Base-by-base conservation (phyloP, 2,329 filamentous ascomycete genomes). In the Neopestalotiopsis sp. region DNA sequence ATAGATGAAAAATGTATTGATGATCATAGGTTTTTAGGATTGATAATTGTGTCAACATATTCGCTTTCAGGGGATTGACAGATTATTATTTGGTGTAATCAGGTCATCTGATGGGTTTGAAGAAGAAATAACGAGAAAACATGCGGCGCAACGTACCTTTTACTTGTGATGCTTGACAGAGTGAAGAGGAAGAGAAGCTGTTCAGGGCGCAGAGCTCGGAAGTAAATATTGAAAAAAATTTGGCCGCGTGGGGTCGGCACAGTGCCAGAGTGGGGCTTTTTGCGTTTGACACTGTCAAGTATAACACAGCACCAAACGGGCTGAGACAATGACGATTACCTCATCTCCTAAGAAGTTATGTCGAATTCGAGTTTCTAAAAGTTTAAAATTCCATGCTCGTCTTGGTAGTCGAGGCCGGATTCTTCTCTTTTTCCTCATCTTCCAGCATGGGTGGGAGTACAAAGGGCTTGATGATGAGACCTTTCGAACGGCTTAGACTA, bases 381-480 rank as follows among this genome's bases (percentile, higher is more conserved):
- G 6, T 49, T 45, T 40, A 94, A 75, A 97, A 97, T 65, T 96
- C 93, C 64, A 97, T 87, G 72, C 92, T 90, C 68, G 86, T 85
- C 74, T 93, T 94, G 65, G 85, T 86, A 2, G 86, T 84, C 72
- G 86, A 87, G 71, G 80, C 81, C 64, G 87, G 78, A 49, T 81
- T 78, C 67, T 76, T 78, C 52, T 80, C 78, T 68, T 77, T 80
- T 34, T 84, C 82, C 72, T 94, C 94, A 72, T 94, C 94, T 1
- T 92, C 94, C 67, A 94, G 93, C 56, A 95, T 84, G 0, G 96
- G 96, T 32, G 96, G 96, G 58, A 99, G 84, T 78, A 92, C 96
- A 80, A 94, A 98, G 0, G 94, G 94, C 75, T 91, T 93, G 72
- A 99, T 94, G 52, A 94, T 88, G 73, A 99, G 90, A 65, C 94